phyloP scores from a whole-genome alignment of 495 filamentous ascomycete genomes.

The Hyaloscypha hepaticicola region DNA sequence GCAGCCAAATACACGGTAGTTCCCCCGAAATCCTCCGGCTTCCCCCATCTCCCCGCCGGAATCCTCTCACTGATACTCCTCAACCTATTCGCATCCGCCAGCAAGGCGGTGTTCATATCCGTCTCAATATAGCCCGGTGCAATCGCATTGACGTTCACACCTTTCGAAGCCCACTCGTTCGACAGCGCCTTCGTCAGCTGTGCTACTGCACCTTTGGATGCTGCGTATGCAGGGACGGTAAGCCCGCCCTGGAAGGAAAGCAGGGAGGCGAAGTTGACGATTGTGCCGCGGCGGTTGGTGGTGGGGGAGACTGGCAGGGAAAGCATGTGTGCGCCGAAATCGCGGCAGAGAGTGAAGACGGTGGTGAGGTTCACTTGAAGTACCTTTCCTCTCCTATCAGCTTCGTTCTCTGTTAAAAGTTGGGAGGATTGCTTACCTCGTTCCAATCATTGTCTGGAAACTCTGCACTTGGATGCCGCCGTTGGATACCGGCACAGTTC shows the following conservation, averaged over 20 bases:
- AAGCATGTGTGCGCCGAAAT: conserved; percentile 84
- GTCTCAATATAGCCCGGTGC: conserved; percentile 83
- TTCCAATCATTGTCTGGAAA: conserved; percentile 87
- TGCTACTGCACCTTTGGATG: conserved; percentile 81
- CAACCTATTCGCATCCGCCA: conserved; percentile 66
- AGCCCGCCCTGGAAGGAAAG: conserved; percentile 90
- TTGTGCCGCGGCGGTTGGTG: conserved; percentile 63
- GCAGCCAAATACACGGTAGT: conserved; percentile 76
- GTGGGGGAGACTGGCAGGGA: conserved; percentile 49
- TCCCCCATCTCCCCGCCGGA: conserved; percentile 84
- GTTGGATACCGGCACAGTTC: conserved; percentile 85
- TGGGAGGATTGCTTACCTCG: conserved; percentile 46
- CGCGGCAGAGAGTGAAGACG: conserved; percentile 81
- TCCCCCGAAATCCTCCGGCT: conserved; percentile 87
- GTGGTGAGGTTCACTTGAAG: conserved; percentile 81
- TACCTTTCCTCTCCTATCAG: conserved; percentile 41
- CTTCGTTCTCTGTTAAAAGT: not conserved
- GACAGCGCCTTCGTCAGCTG: conserved; percentile 86
- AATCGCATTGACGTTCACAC: conserved; percentile 79
- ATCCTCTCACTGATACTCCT: conserved; percentile 78
- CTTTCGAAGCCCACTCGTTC: conserved; percentile 81
- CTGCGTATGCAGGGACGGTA: conserved; percentile 88
- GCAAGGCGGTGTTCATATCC: conserved; percentile 86
- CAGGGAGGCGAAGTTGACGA: conserved; percentile 85
- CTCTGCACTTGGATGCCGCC: conserved; percentile 68